phyloP scores from a whole-genome alignment of 306 rosid genomes.

The Pueraria montana region DNA sequence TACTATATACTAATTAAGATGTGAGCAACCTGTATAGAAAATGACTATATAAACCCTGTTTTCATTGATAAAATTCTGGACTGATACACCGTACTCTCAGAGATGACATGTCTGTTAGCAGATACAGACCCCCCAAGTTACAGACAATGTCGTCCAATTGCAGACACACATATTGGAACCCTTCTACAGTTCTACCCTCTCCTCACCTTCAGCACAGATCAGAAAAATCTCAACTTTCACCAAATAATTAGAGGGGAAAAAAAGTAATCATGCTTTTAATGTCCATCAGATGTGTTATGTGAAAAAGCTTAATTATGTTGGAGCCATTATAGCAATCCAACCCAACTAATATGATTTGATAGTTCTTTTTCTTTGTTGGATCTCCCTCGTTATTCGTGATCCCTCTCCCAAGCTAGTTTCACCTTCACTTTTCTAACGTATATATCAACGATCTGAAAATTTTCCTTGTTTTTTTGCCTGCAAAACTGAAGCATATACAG shows the following conservation, averaged over 20 bases:
- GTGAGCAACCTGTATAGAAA: not conserved
- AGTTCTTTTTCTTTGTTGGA: conserved; percentile 40
- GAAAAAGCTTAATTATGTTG: conserved; percentile 46
- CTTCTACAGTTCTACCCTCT: not conserved
- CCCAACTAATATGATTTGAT: conserved; percentile 49
- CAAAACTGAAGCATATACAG: not conserved
- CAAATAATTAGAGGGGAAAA: conserved; percentile 41
- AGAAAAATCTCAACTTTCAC: conserved; percentile 39
- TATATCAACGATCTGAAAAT: not conserved
- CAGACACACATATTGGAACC: conserved; percentile 1
- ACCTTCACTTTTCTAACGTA: not conserved
- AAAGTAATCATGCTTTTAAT: conserved; percentile 29
- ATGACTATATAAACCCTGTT: not conserved
- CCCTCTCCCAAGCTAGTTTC: not conserved
- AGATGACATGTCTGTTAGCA: not conserved
- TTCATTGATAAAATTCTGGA: not conserved
- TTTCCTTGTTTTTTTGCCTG: not conserved
- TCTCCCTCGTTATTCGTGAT: conserved; percentile 22
- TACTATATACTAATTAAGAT: not conserved
- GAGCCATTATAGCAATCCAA: conserved; percentile 41
- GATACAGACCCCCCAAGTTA: not conserved
- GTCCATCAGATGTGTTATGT: conserved; percentile 9
- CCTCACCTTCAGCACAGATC: conserved; percentile 4
- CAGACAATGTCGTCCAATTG: conserved; percentile 23
- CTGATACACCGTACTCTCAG: not conserved